phyloP scores from a whole-genome alignment of 148 eudicot genomes.

The Amaranthus hypochondriacus region DNA sequence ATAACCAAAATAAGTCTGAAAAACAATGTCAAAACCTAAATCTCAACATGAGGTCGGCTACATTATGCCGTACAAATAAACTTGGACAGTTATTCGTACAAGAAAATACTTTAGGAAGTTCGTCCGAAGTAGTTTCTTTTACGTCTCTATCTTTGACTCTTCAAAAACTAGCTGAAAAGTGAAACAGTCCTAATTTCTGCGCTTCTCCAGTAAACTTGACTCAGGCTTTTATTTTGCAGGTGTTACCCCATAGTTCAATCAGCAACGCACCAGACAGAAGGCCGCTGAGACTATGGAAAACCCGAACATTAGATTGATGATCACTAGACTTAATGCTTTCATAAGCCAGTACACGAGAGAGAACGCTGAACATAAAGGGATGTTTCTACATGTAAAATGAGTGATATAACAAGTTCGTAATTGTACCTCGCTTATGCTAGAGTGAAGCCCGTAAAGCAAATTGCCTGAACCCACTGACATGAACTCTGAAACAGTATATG shows the following conservation, averaged over 20 bases:
- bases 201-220: background rate
- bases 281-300: background rate
- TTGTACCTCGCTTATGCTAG: slow-evolving; percentile 8
- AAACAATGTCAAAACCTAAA: too few relatives aligned
- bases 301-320: background rate
- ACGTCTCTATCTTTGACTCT: too few relatives aligned
- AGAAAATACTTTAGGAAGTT: too few relatives aligned
- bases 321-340: background rate
- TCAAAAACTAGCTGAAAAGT: too few relatives aligned
- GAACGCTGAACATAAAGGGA: background rate
- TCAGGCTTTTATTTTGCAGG: slow-evolving; percentile 14
- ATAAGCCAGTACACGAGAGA: background rate
- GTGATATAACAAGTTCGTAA: too few relatives aligned
- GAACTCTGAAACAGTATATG: background rate
- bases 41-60: too few relatives aligned
- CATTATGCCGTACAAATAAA: too few relatives aligned
- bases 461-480: slow-evolving; percentile 14
- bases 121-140: too few relatives aligned
- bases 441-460: slow-evolving; percentile 17
- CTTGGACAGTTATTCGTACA: too few relatives aligned
- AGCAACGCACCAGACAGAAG: background rate
- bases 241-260: background rate
- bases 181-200: background rate
- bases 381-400: too few relatives aligned
- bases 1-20: too few relatives aligned